These are phyloP conservation scores for Trametes gibbosa DNA, from an alignment of 768 basidiomycete species.

Conservation along the genomic window DNA sequence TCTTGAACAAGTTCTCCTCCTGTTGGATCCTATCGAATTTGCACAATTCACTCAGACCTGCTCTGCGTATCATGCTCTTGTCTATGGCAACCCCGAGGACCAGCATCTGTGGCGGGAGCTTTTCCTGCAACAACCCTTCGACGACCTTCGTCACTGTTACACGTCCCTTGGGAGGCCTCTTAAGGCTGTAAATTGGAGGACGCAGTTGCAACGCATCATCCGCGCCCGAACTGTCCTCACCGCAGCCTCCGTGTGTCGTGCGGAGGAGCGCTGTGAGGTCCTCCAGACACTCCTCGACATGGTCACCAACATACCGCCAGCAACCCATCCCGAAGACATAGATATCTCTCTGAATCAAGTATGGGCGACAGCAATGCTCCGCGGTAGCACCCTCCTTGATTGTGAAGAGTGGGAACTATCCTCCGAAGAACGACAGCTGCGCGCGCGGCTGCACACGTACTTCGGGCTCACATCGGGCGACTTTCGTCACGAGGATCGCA, in stretches of 20 bases:
- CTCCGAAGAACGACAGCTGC: slow-evolving; percentile 43
- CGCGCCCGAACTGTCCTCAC: slow-evolving; percentile 50
- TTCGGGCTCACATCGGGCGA: slow-evolving; percentile 55
- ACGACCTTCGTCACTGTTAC: slow-evolving; percentile 57
- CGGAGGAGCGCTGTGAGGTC: slow-evolving; percentile 42
- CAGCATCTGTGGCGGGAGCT: slow-evolving; percentile 59
- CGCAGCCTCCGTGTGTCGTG: slow-evolving; percentile 33
- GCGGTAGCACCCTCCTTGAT: slow-evolving; percentile 46
- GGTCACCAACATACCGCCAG: slow-evolving; percentile 41
- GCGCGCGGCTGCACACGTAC: slow-evolving; percentile 51
- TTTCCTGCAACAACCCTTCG: slow-evolving; percentile 61
- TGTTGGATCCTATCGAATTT: slow-evolving; percentile 62
- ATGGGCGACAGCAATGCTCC: slow-evolving; percentile 48
- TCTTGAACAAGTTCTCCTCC: slow-evolving; percentile 53
- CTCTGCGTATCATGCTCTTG: slow-evolving; percentile 36
- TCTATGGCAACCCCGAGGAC: slow-evolving; percentile 45
- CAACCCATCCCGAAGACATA: slow-evolving; percentile 23
- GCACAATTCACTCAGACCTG: slow-evolving; percentile 52
- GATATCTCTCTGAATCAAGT: slow-evolving; percentile 46
- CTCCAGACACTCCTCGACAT: slow-evolving; percentile 53
- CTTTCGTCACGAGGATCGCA: slow-evolving; percentile 29
- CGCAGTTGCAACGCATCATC: slow-evolving; percentile 51
- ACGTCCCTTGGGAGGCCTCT: slow-evolving; percentile 32
- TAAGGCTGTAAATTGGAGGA: slow-evolving; percentile 43
- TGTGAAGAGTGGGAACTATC: slow-evolving; percentile 22